These are phyloP conservation scores for Murraya koenigii DNA, from an alignment of 345 rosid genomes.

Conservation along the genomic window DNA sequence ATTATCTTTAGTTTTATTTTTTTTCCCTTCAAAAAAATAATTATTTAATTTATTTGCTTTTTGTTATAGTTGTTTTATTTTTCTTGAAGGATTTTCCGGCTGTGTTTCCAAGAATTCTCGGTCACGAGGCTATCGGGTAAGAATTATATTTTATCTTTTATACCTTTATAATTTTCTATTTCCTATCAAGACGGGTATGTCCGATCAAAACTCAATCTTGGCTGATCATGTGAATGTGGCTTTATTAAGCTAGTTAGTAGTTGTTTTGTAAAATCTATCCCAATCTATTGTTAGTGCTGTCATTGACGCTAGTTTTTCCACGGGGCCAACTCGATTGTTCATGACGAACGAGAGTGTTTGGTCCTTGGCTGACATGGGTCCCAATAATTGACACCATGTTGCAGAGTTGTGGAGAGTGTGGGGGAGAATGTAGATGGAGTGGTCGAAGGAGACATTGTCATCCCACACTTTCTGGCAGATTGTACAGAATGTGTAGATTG, in stretches of 20 bases:
- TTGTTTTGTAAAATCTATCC: too few species aligned
- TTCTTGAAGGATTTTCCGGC: constrained; percentile 60
- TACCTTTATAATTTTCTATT: too few species aligned
- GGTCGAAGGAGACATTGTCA: constrained; percentile 58
- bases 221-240: too few species aligned
- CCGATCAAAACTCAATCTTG: too few species aligned
- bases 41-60: neutral
- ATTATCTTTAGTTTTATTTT: neutral
- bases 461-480: constrained; percentile 70
- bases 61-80: neutral
- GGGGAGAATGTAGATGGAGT: constrained; percentile 68
- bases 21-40: too few species aligned
- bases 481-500: constrained; percentile 78
- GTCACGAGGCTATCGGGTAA: constrained; percentile 94
- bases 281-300: too few species aligned
- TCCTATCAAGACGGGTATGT: too few species aligned
- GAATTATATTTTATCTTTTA: neutral
- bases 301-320: too few species aligned
- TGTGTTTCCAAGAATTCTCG: constrained; percentile 71
- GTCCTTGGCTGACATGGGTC: too few species aligned
- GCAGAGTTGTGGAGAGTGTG: constrained; percentile 79
- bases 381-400: neutral
- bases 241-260: too few species aligned
- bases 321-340: too few species aligned
- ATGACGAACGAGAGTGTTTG: too few species aligned